These are phyloP conservation scores for Macrolepiota albuminosa DNA, from an alignment of 768 basidiomycete species.

Conservation along the genomic window DNA sequence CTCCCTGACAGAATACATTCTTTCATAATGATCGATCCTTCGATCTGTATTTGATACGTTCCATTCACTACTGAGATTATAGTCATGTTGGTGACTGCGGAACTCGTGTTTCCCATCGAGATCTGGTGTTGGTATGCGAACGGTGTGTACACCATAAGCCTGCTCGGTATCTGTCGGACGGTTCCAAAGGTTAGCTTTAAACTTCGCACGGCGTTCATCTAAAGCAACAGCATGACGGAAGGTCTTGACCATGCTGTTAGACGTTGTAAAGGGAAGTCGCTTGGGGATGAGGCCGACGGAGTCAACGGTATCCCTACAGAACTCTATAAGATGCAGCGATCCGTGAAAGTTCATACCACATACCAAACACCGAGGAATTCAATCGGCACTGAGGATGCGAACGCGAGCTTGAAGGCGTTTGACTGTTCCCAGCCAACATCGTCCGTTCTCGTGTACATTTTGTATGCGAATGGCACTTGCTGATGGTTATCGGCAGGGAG, in stretches of 20 bases:
- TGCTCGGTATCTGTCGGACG: slow-evolving; percentile 25
- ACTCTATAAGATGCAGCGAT: neutral
- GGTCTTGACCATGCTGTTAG: slow-evolving; percentile 48
- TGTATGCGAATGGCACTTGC: slow-evolving; percentile 61
- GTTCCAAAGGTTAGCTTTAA: slow-evolving; percentile 51
- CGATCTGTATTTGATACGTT: slow-evolving; percentile 14
- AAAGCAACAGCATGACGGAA: slow-evolving; percentile 64
- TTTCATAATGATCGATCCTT: slow-evolving; percentile 25
- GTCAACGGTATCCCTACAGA: slow-evolving; percentile 58
- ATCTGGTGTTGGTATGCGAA: neutral
- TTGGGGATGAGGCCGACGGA: slow-evolving; percentile 54
- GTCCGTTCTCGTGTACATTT: slow-evolving; percentile 54
- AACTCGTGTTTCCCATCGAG: neutral
- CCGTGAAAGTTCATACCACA: slow-evolving; percentile 3
- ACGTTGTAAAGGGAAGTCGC: slow-evolving; percentile 53
- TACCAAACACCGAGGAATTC: slow-evolving; percentile 59
- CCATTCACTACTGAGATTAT: neutral
- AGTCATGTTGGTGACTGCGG: neutral
- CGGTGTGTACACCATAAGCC: slow-evolving; percentile 19
- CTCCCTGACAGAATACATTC: slow-evolving; percentile 24
- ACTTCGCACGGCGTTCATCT: slow-evolving; percentile 60
- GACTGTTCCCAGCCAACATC: slow-evolving; percentile 42
- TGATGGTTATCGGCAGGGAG: slow-evolving; percentile 44
- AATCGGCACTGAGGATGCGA: slow-evolving; percentile 47
- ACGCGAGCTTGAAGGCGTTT: slow-evolving; percentile 50